A percentile compares a stretch with the other conserved stretches of the same genome.
These are phyloP conservation scores for Naganishia cerealis DNA, from an alignment of 1,284 basidiomycete species.

Conservation along the genomic window DNA sequence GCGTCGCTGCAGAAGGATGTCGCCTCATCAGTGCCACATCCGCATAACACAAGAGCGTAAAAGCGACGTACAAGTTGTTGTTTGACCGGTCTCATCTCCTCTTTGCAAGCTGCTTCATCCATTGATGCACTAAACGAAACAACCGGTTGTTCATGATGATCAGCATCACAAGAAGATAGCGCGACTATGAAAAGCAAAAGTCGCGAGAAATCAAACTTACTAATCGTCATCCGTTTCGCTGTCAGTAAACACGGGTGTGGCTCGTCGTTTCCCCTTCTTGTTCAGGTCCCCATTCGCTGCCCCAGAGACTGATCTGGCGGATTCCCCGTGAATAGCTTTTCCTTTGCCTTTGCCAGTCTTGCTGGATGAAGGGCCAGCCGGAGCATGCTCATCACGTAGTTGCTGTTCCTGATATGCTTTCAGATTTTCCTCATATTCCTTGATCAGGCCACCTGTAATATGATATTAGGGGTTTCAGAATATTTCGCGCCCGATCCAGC, in stretches of 20 bases:
- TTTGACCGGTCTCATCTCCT: slow-evolving; percentile 93
- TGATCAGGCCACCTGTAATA: slow-evolving; percentile 63
- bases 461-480: background rate
- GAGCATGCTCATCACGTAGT: slow-evolving; percentile 30
- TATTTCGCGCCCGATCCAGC: background rate
- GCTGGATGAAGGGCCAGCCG: background rate
- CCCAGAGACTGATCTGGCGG: slow-evolving; percentile 18
- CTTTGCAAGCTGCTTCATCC: slow-evolving; percentile 93
- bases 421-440: slow-evolving; percentile 89
- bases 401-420: slow-evolving; percentile 61
- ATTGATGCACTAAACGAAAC: slow-evolving; percentile 72
- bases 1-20: slow-evolving; percentile 69
- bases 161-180: background rate
- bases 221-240: slow-evolving; percentile 73
- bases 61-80: slow-evolving; percentile 74
- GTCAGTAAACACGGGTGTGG: slow-evolving; percentile 87
- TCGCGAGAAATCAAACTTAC: slow-evolving; percentile 56
- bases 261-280: slow-evolving; percentile 44
- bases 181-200: background rate
- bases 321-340: slow-evolving; percentile 13
- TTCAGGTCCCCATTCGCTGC: slow-evolving; percentile 31
- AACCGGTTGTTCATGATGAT: slow-evolving; percentile 29
- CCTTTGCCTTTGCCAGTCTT: slow-evolving; percentile 17
- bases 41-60: slow-evolving; percentile 8
- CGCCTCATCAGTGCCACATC: slow-evolving; percentile 12